These are phyloP conservation scores for Fusarium sp. DNA, from an alignment of 2,329 filamentous ascomycete species.

Conservation along the genomic window DNA sequence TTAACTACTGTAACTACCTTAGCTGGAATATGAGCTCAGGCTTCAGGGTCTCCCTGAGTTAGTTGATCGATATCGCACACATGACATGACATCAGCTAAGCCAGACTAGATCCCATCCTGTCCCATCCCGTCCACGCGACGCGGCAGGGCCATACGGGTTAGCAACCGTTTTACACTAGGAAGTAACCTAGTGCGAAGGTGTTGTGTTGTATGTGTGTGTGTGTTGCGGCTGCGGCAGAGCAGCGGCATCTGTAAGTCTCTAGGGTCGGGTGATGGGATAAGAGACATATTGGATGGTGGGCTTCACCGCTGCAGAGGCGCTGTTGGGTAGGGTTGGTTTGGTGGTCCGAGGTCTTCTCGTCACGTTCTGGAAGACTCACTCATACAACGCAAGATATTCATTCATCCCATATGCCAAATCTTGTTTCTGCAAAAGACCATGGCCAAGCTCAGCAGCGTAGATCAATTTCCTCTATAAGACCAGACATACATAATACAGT, in stretches of 20 bases:
- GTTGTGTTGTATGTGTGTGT: background rate
- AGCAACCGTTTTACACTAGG: conserved; percentile 28
- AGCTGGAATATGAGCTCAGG: conserved; percentile 7
- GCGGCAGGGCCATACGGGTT: conserved; percentile 25
- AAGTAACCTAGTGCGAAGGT: conserved; percentile 15
- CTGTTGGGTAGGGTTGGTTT: background rate
- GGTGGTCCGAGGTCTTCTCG: conserved; percentile 31
- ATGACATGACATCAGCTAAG: conserved; percentile 42
- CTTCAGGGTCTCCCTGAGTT: conserved; percentile 23
- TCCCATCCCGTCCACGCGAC: conserved; percentile 32
- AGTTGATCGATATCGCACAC: conserved; percentile 11
- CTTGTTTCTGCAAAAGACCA: conserved; percentile 29
- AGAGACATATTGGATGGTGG: conserved; percentile 3
- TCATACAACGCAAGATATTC: background rate
- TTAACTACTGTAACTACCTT: too few species aligned
- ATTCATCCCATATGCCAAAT: conserved; percentile 6
- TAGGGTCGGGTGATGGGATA: conserved; percentile 2
- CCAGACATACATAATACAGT: background rate
- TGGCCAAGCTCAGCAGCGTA: conserved; percentile 20
- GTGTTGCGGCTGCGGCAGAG: too few species aligned
- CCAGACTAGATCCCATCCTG: conserved; percentile 9
- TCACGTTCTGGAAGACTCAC: conserved; percentile 29
- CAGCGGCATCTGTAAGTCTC: conserved; percentile 2
- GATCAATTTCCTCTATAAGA: conserved; percentile 19
- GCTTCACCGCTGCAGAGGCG: conserved; percentile 37